Evolutionary conservation across 352 stramenopile species (phyloP), one percentile per base, ranked within the genome.

Genomic region (Globisporangium camurandrum): DNA sequence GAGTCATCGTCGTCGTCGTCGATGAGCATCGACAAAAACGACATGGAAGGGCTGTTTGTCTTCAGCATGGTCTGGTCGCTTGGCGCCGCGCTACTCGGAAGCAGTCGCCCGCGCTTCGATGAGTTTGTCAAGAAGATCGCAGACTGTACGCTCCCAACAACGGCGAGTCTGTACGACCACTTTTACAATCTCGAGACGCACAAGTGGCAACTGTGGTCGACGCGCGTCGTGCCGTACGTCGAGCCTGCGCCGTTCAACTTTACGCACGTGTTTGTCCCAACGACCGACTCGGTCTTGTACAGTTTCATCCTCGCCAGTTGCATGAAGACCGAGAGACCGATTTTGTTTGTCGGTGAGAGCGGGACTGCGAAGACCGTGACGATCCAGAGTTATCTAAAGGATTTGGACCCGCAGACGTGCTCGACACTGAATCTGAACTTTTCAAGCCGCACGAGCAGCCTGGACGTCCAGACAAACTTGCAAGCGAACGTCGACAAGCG

Each of bases 401-500:
- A 80, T 17, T 67, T 97, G 20, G 69, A 89, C 27, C 62, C 76
- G 26, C 68, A 93, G 40, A 72, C 56, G 14, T 81, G 57, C 57
- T 82, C 81, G 27, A 71, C 71, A 4, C 58, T 97, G 1, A 86
- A 66, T 7, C 80, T 98, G 27, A 98, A 98, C 57, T 97, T 98
- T 51, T 97, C 87, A 7, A 97, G 84, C 49, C 77, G 89, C 2
- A 98, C 94, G 12, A 97, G 81, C n/a, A 93, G 78, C 50, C 54
- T 88, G 24, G 93, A 98, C 51, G 91, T 98, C 0, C 92, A 98
- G 46, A 92, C 68, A 4, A 98, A 94, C 56, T 90, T 98, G 45
- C 92, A 98, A 61, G 89, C 82, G 1, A 98, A 97, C 47, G 88
- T 98, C 16, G 94, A 98, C 69, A 98, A 98, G 70, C 74, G 93